A percentile compares a stretch with the other conserved stretches of the same genome.
Evolutionary conservation across 2,329 filamentous ascomycete genomes (phyloP).

Genomic region (Pestalotiopsis sp.): DNA sequence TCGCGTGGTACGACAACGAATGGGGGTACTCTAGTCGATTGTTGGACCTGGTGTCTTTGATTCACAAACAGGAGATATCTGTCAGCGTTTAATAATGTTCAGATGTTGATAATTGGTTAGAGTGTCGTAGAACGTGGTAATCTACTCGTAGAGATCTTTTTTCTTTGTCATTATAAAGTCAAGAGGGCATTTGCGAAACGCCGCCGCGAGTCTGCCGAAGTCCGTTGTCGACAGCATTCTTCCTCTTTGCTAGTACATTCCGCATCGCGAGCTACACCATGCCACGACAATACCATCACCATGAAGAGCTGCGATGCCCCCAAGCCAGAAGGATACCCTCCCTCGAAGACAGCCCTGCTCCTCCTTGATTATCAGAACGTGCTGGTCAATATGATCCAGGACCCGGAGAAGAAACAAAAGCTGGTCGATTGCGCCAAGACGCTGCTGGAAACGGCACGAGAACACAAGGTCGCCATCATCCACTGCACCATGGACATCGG

Average conservation of each 20-base stretch:
- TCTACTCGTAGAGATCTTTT: neutral
- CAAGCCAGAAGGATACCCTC: neutral
- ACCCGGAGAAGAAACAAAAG: neutral
- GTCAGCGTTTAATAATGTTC: neutral
- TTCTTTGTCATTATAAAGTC: no score
- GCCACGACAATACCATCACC: no score
- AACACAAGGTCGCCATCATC: neutral
- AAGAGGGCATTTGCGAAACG: no score
- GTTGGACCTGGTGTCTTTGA: neutral
- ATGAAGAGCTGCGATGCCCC: neutral
- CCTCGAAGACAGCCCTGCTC: neutral
- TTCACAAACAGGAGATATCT: neutral
- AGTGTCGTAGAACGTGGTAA: neutral
- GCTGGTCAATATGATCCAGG: neutral
- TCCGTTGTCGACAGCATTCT: no score
- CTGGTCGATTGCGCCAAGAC: neutral
- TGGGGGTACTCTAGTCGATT: slow-evolving; percentile 1
- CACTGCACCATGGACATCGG: neutral
- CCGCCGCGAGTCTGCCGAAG: no score
- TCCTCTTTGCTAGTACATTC: no score
- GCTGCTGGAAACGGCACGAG: neutral
- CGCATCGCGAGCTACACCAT: no score
- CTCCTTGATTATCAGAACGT: neutral
- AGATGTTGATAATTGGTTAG: neutral
- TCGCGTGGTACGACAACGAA: slow-evolving; percentile 5